Base-by-base conservation (phyloP, 2,329 filamentous ascomycete genomes). In the Atkinsonella hypoxylon region DNA sequence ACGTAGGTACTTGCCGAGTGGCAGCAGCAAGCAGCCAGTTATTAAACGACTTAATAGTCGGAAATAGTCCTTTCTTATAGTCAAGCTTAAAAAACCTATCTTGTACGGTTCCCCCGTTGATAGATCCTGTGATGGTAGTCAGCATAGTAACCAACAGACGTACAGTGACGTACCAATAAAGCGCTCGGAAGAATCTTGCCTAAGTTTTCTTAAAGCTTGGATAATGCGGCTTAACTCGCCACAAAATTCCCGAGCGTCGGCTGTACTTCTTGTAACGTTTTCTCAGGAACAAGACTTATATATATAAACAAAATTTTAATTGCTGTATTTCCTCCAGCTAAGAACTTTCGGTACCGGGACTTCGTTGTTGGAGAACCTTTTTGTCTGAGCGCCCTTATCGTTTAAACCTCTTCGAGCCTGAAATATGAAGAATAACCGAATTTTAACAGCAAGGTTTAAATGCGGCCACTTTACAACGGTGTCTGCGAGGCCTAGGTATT, bases 31-130 rank as follows among this genome's bases (percentile, higher is more conserved):
- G 45, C 9, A 56, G 12, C 53, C 54, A 57, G 31, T 59, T 57
- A 20, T 59, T 56, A 34, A 57, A 60, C 1, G 47, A 31, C 40
- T 56, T 55, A 51, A 58, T 49, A 10, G 13, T 49, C 0, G 20
- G 10, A 43, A 59, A 55, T 2, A 55, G 57, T 1, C 57, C 57
- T n/a, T 52, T 17, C 36, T 56, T 51, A 22, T 57, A 51, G n/a
- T 56, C 57, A 45, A 45, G 13, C 30, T 51, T 52, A 45, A 60
- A 60, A 49, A 54, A 57, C 11, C 54, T 52, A 36, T 60, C 59
- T 38, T 56, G 56, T 7, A 60, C 39, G 34, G n/a, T 30, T 17
- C 57, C 57, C 18, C 55, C 55, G 44, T 54, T 57, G 11, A 58
- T 34, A 49, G 56, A 59, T 46, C 44, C 57, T 60, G 39, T 15